Percentiles rank a stretch among this genome's conserved stretches.
These are phyloP conservation scores for Mycena vitilis DNA, from an alignment of 768 basidiomycete genomes.

Conservation along the genomic window DNA sequence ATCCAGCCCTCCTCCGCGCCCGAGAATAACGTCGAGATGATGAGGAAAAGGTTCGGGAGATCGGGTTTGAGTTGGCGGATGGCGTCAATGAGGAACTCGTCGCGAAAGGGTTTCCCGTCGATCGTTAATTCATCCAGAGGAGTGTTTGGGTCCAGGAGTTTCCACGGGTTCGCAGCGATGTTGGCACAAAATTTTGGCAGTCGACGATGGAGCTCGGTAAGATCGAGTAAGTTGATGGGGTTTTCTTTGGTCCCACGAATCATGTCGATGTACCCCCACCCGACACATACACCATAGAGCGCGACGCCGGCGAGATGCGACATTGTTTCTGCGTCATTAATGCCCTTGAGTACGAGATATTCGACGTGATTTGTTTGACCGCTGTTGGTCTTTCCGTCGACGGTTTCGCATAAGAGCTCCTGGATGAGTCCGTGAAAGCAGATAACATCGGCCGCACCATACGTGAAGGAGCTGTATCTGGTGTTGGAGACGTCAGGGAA, in stretches of 20 bases:
- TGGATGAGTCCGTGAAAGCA: background rate
- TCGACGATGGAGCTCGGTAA: slow-evolving; percentile 2
- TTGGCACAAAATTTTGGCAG: background rate
- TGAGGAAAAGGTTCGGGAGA: background rate
- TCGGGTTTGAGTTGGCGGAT: background rate
- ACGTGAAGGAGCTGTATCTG: background rate
- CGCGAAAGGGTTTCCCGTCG: background rate
- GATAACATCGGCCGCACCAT: background rate
- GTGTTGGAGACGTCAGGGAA: background rate
- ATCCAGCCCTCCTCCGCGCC: background rate
- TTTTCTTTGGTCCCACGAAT: too few relatives aligned
- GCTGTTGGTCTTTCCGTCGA: slow-evolving; percentile 35
- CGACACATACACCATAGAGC: slow-evolving; percentile 10
- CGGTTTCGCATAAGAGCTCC: slow-evolving; percentile 31
- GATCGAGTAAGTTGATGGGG: background rate
- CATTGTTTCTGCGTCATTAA: slow-evolving; percentile 37
- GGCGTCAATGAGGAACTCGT: too few relatives aligned
- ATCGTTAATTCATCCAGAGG: background rate
- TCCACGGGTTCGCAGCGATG: background rate
- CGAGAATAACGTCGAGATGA: slow-evolving; percentile 4
- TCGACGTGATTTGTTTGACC: slow-evolving; percentile 39
- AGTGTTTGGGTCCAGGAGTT: background rate
- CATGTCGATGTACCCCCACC: background rate
- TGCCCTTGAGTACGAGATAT: slow-evolving; percentile 36
- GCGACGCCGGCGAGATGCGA: slow-evolving; percentile 8